A percentile compares a stretch with the other conserved stretches of the same genome.
phyloP scores from a whole-genome alignment of 257 asterid species.

The Jacaranda copaia region DNA sequence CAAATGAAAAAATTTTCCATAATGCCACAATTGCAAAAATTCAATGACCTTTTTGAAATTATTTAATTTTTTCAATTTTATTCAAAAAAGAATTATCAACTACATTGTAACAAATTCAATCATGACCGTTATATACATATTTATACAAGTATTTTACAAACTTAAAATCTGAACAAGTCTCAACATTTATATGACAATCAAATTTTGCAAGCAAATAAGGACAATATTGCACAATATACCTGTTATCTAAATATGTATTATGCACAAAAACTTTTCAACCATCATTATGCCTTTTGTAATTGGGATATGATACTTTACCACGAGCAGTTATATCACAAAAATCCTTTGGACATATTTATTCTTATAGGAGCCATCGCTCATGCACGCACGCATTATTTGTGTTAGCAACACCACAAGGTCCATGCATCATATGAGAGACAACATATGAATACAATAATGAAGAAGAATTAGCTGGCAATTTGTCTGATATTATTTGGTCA shows the following conservation, averaged over 20 bases:
- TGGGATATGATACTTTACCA: neutral
- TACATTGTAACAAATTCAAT: neutral
- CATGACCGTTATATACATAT: constrained; percentile 9
- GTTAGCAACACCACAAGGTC: neutral
- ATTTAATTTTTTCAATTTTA: too few relatives aligned
- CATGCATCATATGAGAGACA: constrained; percentile 6
- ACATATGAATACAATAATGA: neutral
- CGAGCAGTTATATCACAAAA: neutral
- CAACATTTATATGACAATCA: neutral
- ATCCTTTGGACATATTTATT: neutral
- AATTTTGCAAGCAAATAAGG: neutral
- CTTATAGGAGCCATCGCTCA: neutral
- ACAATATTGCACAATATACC: neutral
- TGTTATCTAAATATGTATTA: neutral
- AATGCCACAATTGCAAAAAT: too few relatives aligned
- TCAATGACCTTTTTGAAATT: too few relatives aligned
- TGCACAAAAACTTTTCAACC: neutral
- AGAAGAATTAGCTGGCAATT: neutral
- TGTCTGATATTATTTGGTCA: neutral
- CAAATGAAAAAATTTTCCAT: too few relatives aligned
- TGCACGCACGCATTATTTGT: neutral
- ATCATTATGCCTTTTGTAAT: neutral
- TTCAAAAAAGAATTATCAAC: too few relatives aligned
- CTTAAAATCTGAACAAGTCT: neutral
- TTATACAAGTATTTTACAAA: neutral